Conservation (phyloP, 1,284 basidiomycete genomes). For the Rhodotorula glutinis region DNA sequence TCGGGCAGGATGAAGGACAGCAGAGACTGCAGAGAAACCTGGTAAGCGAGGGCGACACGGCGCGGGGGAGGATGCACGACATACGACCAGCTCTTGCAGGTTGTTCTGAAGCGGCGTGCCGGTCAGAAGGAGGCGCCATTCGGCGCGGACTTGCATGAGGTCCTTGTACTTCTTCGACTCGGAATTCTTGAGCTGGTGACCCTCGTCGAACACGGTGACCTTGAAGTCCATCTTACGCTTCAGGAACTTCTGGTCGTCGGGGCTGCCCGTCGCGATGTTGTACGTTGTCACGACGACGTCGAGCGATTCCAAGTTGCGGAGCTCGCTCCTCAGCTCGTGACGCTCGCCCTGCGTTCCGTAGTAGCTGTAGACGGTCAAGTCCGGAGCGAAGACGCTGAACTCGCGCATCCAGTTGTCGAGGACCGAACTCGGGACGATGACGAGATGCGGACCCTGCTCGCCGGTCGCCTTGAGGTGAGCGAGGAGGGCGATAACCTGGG, state of each 20-base stretch:
- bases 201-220: constrained; percentile 91
- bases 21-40: constrained; percentile 64
- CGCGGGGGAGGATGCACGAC: background rate
- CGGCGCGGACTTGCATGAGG: constrained; percentile 75
- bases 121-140: constrained; percentile 88
- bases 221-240: constrained; percentile 81
- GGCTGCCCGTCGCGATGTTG: constrained; percentile 82
- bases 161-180: constrained; percentile 91
- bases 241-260: constrained; percentile 87
- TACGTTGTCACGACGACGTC: constrained; percentile 97
- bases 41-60: background rate
- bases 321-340: constrained; percentile 66
- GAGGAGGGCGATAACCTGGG: constrained; percentile 96
- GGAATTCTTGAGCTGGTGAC: constrained; percentile 95
- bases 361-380: constrained; percentile 82
- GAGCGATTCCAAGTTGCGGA: constrained; percentile 60
- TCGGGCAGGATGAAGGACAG: constrained; percentile 97
- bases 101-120: constrained; percentile 86
- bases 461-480: constrained; percentile 78
- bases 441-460: constrained; percentile 78
- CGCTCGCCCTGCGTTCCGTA: constrained; percentile 91
- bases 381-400: constrained; percentile 83
- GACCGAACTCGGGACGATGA: constrained; percentile 94
- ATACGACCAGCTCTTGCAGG: constrained; percentile 90
- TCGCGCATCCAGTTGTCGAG: constrained; percentile 98